Evolutionary conservation across 2,329 filamentous ascomycete species (phyloP), one percentile per base, ranked within the genome.

Genomic region (Xylariaceae sp.): DNA sequence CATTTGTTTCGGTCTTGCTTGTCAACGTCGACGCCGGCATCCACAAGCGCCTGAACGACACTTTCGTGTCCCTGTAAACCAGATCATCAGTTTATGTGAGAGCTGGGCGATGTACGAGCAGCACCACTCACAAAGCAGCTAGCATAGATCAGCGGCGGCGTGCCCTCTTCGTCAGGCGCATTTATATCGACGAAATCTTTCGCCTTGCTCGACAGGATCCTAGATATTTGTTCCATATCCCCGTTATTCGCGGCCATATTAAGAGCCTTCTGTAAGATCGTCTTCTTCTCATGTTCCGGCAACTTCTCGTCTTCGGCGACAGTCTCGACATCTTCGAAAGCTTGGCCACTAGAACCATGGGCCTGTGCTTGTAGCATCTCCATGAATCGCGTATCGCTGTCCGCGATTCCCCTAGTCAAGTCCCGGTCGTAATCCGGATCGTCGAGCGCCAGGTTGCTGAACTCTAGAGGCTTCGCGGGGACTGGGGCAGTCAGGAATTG

Each of bases 241-340:
- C 94, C 94, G 73, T 99, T 99, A 73, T 93, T 97, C 1, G 94
- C 92, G 10, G 94, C 93, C 86, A 97, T 95, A 70, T 93, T 92
- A 65, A 99, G 80, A 11, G 89, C 87, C 71, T 90, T 93, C 73
- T 99, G 94, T 47, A 99, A 75, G 44, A 89, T 84, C 51, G 88
- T 82, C 66, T 80, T 86, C 80, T 97, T 97, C 72, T 96, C 88
- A 1, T 81, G 80, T 18, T 84, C 81, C 0, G 90, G 83, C 57
- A 96, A 76, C 67, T 87, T 89, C 56, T 88, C 83, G 72, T 94
- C 88, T 3, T 82, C 78, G 13, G 89, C 84, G 56, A 97, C 86
- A 53, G 87, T 85, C 62, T 94, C 88, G 71, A 96, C 92, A 68
- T 94, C 87, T 58, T 88, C 86, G 63, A 89, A 86, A 5, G 84